Percentiles rank a stretch among this genome's conserved stretches.
phyloP scores from a whole-genome alignment of 2,329 filamentous ascomycete genomes.

The Intubia oerlemansii region DNA sequence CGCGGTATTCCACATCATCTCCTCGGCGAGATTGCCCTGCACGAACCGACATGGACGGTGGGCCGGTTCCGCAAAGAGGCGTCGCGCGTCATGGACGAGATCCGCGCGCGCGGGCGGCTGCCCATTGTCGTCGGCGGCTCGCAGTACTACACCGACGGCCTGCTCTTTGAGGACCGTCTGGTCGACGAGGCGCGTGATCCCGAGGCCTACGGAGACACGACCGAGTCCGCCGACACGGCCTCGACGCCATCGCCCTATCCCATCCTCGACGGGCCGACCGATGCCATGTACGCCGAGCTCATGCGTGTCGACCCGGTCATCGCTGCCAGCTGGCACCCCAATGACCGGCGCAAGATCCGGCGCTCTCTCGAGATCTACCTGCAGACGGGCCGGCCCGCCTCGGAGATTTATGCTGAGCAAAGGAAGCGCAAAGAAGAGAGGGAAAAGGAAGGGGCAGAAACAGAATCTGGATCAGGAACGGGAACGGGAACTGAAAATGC shows the following conservation, averaged over 20 bases:
- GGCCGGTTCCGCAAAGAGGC: constrained; percentile 55
- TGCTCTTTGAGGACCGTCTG: constrained; percentile 60
- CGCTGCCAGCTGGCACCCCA: constrained; percentile 85
- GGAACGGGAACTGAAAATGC: background rate
- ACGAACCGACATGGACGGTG: constrained; percentile 68
- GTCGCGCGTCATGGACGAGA: constrained; percentile 48
- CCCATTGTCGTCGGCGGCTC: constrained; percentile 89
- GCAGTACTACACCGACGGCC: constrained; percentile 80
- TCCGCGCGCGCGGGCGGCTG: constrained; percentile 54
- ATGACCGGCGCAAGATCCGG: constrained; percentile 73
- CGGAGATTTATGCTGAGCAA: constrained; percentile 73
- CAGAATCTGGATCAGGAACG: too few relatives aligned
- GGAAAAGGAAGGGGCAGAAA: too few relatives aligned
- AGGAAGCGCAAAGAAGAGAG: constrained; percentile 11
- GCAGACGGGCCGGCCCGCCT: constrained; percentile 59
- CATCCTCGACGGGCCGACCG: constrained; percentile 49
- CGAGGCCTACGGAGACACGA: constrained; percentile 1
- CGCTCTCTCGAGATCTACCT: constrained; percentile 82
- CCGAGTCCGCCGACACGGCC: constrained; percentile 2
- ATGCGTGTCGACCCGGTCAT: constrained; percentile 70
- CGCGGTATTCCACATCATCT: constrained; percentile 74
- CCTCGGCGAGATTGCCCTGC: constrained; percentile 53
- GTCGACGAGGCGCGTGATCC: constrained; percentile 19
- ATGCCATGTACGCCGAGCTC: constrained; percentile 51
- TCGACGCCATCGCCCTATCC: constrained; percentile 26